Conservation (phyloP, 2,329 filamentous ascomycete genomes). For the Teratosphaeria nubilosa region DNA sequence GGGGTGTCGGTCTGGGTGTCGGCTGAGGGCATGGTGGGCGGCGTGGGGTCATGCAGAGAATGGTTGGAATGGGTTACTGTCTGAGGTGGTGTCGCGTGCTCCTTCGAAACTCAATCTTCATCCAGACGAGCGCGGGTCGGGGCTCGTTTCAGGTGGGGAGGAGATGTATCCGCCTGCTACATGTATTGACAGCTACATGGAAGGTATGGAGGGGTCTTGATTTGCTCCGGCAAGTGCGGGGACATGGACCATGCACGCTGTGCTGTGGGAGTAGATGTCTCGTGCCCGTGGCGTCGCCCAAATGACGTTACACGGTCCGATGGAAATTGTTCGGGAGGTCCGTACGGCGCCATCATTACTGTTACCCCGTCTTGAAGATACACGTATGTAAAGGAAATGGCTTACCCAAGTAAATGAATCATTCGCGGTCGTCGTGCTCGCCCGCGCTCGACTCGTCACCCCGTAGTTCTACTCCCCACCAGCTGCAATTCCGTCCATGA, state of each 20-base stretch:
- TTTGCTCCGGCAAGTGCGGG: background rate
- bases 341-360: too few species aligned
- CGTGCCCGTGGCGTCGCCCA: background rate
- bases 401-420: conserved; percentile 4
- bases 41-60: too few species aligned
- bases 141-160: too few species aligned
- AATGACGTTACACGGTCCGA: background rate
- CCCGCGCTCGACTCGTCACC: background rate
- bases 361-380: too few species aligned
- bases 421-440: conserved; percentile 4
- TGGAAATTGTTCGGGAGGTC: too few species aligned
- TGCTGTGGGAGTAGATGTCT: background rate
- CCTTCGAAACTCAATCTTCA: too few species aligned
- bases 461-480: conserved; percentile 1
- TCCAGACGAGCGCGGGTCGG: too few species aligned
- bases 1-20: background rate
- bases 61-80: too few species aligned
- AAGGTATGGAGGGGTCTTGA: too few species aligned
- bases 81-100: too few species aligned
- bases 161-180: too few species aligned
- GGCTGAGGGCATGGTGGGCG: conserved; percentile 3
- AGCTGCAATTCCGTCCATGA: conserved; percentile 3
- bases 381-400: background rate
- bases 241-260: background rate
- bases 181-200: background rate